Percentiles rank a stretch among this genome's conserved stretches.
Evolutionary conservation across 192 early-diverging fungal species (phyloP).

Genomic region (Thamnidium elegans): DNA sequence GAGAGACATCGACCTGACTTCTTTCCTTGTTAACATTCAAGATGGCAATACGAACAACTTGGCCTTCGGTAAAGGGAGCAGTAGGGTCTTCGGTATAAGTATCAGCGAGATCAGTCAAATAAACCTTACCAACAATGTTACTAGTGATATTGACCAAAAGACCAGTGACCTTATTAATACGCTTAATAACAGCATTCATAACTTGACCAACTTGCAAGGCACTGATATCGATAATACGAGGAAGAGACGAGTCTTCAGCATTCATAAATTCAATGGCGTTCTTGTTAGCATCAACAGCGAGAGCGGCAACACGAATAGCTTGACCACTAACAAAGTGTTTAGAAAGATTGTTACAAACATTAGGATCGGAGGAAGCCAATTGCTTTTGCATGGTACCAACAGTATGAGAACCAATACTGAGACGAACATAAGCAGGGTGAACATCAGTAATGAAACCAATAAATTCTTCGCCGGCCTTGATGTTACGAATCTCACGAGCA

Average conservation of each 20-base stretch:
- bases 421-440: conserved; percentile 19
- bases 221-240: conserved; percentile 34
- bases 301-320: conserved; percentile 27
- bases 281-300: conserved; percentile 24
- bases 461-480: conserved; percentile 40
- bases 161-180: conserved; percentile 41
- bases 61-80: conserved; percentile 57
- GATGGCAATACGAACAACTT: conserved; percentile 76
- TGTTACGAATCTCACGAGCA: conserved; percentile 26
- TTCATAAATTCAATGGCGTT: conserved; percentile 19
- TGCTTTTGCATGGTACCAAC: conserved; percentile 29
- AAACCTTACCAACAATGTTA: conserved; percentile 56
- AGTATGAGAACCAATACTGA: conserved; percentile 22
- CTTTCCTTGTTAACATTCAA: conserved; percentile 48
- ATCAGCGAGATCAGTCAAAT: conserved; percentile 58
- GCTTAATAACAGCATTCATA: conserved; percentile 54
- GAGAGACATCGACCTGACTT: conserved; percentile 62
- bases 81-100: conserved; percentile 44
- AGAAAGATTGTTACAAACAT: conserved; percentile 19
- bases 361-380: conserved; percentile 27
- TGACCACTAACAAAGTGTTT: conserved; percentile 27
- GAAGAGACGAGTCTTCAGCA: conserved; percentile 10
- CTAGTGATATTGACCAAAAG: conserved; percentile 57
- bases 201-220: conserved; percentile 53
- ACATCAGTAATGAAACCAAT: conserved; percentile 48